phyloP scores from a whole-genome alignment of 345 rosid genomes.

The Populus ilicifolia region DNA sequence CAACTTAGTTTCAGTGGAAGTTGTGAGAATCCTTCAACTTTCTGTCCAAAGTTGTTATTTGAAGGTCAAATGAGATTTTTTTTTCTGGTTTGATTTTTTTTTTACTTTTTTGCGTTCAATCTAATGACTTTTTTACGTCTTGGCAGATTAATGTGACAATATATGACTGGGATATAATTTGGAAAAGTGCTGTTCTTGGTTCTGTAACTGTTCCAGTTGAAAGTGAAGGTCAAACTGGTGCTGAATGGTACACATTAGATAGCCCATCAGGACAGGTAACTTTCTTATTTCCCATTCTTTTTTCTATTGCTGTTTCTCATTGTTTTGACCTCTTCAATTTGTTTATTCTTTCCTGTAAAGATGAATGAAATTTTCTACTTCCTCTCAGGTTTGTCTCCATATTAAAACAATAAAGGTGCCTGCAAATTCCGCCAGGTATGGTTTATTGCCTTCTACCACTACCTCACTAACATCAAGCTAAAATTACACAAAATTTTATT shows the following conservation, averaged over 20 bases:
- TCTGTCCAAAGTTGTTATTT: not conserved
- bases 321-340: constrained; percentile 2
- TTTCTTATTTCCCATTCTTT: constrained; percentile 17
- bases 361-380: constrained; percentile 16
- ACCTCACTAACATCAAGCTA: too few relatives aligned
- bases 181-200: constrained; percentile 98
- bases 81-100: not conserved
- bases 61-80: not conserved
- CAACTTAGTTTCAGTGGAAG: not conserved
- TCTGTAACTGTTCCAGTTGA: constrained; percentile 83
- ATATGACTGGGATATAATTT: constrained; percentile 98
- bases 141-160: constrained; percentile 85
- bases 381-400: constrained; percentile 85
- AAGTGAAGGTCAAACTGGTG: constrained; percentile 84
- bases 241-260: constrained; percentile 84
- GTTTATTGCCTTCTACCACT: constrained; percentile 1
- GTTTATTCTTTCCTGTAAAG: constrained; percentile 8
- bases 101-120: not conserved
- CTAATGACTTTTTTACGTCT: constrained; percentile 6
- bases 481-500: too few relatives aligned
- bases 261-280: constrained; percentile 91
- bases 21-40: not conserved
- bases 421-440: constrained; percentile 62
- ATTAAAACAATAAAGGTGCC: constrained; percentile 66
- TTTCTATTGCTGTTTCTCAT: not conserved